These are phyloP conservation scores for Dryadomyces quercus-mongolicae DNA, from an alignment of 2,329 filamentous ascomycete genomes.

Conservation along the genomic window DNA sequence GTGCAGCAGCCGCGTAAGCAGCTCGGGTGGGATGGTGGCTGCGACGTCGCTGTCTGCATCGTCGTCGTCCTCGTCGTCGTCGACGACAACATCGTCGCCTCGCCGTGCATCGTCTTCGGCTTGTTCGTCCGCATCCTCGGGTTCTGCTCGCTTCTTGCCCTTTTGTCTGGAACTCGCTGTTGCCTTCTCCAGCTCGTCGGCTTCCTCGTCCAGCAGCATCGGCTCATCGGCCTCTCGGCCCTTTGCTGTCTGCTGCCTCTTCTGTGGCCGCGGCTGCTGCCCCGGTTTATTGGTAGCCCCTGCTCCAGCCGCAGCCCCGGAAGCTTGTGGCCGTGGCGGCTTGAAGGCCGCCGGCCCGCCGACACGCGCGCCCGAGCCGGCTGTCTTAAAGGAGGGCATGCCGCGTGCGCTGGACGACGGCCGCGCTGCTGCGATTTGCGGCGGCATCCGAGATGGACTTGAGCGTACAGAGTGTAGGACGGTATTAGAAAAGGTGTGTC, in stretches of 20 bases:
- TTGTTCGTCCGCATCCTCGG: neutral
- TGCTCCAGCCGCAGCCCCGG: too few species aligned
- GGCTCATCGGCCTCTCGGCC: neutral
- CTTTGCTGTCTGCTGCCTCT: neutral
- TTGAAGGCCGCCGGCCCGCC: constrained; percentile 4
- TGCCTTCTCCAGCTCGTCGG: constrained; percentile 12
- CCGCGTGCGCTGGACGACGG: neutral
- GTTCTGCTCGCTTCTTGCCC: constrained; percentile 12
- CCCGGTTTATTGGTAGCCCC: neutral
- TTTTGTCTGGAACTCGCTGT: constrained; percentile 21
- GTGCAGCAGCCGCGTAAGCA: constrained; percentile 67
- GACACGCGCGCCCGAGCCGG: neutral
- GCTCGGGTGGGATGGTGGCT: constrained; percentile 53
- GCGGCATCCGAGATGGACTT: constrained; percentile 3
- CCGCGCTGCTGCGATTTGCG: constrained; percentile 5
- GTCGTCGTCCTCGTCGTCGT: neutral
- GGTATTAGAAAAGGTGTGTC: too few species aligned
- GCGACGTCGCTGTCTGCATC: constrained; percentile 12
- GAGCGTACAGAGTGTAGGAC: too few species aligned
- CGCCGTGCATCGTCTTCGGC: neutral
- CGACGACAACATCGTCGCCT: constrained; percentile 20
- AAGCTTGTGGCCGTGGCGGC: constrained; percentile 7
- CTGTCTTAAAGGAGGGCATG: neutral
- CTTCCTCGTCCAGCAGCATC: constrained; percentile 7
- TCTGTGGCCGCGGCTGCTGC: neutral